Conservation (phyloP, 371 early-diverging fungal species). For the Mortierella sp. region DNA sequence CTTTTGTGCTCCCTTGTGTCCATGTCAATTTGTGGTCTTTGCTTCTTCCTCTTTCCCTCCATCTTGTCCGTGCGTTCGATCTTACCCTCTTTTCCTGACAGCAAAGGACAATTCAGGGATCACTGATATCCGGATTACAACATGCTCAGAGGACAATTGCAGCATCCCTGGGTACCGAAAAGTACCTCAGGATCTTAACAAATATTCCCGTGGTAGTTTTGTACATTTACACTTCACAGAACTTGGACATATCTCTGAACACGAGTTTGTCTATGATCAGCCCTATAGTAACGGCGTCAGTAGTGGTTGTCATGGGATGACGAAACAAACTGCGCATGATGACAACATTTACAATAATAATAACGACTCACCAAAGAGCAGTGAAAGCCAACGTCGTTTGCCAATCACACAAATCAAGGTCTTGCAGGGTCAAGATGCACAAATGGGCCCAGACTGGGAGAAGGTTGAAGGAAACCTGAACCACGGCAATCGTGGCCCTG, state of each 20-base stretch:
- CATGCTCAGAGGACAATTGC: slow-evolving; percentile 39
- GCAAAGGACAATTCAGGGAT: slow-evolving; percentile 24
- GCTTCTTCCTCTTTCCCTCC: neutral
- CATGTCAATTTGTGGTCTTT: neutral
- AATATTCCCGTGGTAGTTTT: slow-evolving; percentile 54
- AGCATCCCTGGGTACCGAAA: slow-evolving; percentile 60
- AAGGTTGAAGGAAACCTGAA: slow-evolving; percentile 50
- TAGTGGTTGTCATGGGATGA: slow-evolving; percentile 5
- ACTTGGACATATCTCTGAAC: slow-evolving; percentile 20
- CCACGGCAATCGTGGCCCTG: slow-evolving; percentile 45
- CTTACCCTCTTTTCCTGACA: neutral
- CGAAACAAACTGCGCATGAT: slow-evolving; percentile 2
- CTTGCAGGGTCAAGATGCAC: slow-evolving; percentile 33
- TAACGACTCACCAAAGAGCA: slow-evolving; percentile 21
- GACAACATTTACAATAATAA: slow-evolving; percentile 14
- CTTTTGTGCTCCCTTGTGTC: neutral
- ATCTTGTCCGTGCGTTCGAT: slow-evolving; percentile 1
- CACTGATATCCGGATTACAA: slow-evolving; percentile 43
- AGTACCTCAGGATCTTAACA: slow-evolving; percentile 61
- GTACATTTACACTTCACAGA: slow-evolving; percentile 63
- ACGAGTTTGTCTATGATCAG: neutral
- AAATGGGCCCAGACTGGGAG: slow-evolving; percentile 57
- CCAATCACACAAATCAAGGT: slow-evolving; percentile 57
- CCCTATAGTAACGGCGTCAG: neutral
- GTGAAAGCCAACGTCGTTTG: slow-evolving; percentile 8